Conservation (phyloP, 225 moss, liverwort and hornwort genomes). For the Marchantia paleacea region DNA sequence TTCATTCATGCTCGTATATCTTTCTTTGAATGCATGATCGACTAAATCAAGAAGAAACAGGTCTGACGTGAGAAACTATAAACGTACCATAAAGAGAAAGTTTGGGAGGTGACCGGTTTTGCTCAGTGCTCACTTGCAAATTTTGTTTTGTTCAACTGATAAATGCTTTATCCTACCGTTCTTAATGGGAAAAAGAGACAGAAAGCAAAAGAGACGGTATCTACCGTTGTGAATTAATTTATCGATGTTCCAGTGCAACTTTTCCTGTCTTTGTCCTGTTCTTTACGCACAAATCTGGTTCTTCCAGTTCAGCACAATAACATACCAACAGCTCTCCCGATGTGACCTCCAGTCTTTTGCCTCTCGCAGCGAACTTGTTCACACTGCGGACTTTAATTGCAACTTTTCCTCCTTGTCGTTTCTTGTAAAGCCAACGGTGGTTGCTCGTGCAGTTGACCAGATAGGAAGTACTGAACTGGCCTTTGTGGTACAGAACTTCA, state of each 20-base stretch:
- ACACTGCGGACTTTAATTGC: background rate
- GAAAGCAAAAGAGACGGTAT: background rate
- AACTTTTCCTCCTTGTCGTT: background rate
- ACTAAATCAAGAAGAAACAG: too few relatives aligned
- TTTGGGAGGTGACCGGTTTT: too few relatives aligned
- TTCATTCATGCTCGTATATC: too few relatives aligned
- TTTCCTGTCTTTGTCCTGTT: background rate
- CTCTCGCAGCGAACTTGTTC: too few relatives aligned
- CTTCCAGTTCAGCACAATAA: background rate
- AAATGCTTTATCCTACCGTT: background rate
- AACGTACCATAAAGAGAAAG: too few relatives aligned
- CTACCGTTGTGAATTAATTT: background rate
- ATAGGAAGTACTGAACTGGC: background rate
- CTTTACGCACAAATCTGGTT: background rate
- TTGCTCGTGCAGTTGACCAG: background rate
- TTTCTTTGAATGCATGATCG: too few relatives aligned
- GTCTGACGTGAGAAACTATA: too few relatives aligned
- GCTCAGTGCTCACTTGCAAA: background rate
- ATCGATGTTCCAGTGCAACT: background rate
- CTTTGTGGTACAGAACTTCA: too few relatives aligned
- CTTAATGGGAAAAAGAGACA: background rate
- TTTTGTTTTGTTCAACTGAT: background rate
- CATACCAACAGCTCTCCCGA: background rate
- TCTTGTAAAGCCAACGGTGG: background rate
- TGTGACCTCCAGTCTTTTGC: background rate